Base-by-base conservation (phyloP, 768 basidiomycete species). In the Trametes maxima region DNA sequence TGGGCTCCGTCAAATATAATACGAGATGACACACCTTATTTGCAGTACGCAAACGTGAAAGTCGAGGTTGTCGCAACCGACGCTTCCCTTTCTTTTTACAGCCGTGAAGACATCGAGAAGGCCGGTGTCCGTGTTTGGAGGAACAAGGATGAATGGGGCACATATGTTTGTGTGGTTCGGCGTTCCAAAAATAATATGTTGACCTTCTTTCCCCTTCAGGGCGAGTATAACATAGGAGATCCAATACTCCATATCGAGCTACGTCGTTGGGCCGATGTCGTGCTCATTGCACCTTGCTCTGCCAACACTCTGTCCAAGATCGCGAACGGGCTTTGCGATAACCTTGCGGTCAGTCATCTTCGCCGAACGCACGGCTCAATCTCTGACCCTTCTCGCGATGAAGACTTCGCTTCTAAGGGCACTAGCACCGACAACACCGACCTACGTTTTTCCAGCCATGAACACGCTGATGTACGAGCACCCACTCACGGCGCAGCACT, bases 401-500 rank as follows among this genome's bases (percentile, higher is more conserved):
- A 64, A 89, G 88, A 89, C 86, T 12, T 89, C 94, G 14, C 81
- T 97, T 3, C 82, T 97, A 62, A 86, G 94, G 21, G 95, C 94
- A 0, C 78, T 96, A 0, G 80, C 90, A 2, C 92, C 95, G 0
- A 80, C 83, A 6, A 97, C 93, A 0, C 90, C 91, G 7, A 94
- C 93, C 7, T 94, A 89, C 69, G 75, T 98, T 39, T 98, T 95
- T 70, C 96, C 96, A 1, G 97, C 96, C 0, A 99, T 98, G 96
- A 99, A 99, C 73, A 98, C 97, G 3, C 79, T 93, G 65, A 99
- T 99, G 96, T 98, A 92, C 70, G 86, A 91, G 60, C 95, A 98
- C 71, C 94, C 94, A 19, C 80, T 98, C 45, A 98, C 95, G 0
- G 82, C 85, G 1, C 84, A 90, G 64, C 97, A 99, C 69, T 75